phyloP scores from a whole-genome alignment of 176 grass and related monocot species.

The Oryza glumipatula region DNA sequence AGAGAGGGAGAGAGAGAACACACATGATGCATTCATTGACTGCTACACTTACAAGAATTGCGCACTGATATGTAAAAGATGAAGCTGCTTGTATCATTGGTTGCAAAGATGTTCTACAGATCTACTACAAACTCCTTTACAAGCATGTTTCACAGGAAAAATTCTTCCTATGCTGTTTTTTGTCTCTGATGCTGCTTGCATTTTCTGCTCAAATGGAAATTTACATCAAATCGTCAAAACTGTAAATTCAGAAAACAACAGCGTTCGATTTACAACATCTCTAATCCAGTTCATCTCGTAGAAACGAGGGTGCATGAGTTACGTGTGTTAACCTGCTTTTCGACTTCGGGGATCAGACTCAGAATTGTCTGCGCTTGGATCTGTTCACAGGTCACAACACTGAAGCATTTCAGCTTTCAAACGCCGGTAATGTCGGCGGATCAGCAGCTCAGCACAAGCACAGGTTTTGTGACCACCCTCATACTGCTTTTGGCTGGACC shows the following conservation, averaged over 20 bases:
- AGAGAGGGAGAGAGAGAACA: too few species aligned
- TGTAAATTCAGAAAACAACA: constrained; percentile 6
- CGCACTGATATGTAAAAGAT: neutral
- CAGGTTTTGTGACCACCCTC: constrained; percentile 32
- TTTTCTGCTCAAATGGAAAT: constrained; percentile 33
- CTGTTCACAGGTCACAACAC: neutral
- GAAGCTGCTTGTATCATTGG: neutral
- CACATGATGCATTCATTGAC: too few species aligned
- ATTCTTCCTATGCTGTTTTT: neutral
- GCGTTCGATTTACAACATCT: constrained; percentile 15
- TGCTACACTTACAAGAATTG: too few species aligned
- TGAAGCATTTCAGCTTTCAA: neutral
- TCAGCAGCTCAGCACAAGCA: constrained; percentile 19
- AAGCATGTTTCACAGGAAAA: constrained; percentile 5
- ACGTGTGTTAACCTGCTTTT: neutral
- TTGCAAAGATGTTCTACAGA: neutral
- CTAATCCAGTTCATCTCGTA: constrained; percentile 11
- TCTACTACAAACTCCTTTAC: too few species aligned
- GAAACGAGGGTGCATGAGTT: neutral
- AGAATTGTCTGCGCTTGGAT: neutral
- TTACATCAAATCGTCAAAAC: constrained; percentile 42
- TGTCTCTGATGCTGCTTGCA: constrained; percentile 6
- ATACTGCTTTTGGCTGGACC: constrained; percentile 87
- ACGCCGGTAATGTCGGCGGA: neutral
- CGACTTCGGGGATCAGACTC: neutral